Base-by-base conservation (phyloP, 1,139 yeast genomes). In the Saccharomyces hybrid region DNA sequence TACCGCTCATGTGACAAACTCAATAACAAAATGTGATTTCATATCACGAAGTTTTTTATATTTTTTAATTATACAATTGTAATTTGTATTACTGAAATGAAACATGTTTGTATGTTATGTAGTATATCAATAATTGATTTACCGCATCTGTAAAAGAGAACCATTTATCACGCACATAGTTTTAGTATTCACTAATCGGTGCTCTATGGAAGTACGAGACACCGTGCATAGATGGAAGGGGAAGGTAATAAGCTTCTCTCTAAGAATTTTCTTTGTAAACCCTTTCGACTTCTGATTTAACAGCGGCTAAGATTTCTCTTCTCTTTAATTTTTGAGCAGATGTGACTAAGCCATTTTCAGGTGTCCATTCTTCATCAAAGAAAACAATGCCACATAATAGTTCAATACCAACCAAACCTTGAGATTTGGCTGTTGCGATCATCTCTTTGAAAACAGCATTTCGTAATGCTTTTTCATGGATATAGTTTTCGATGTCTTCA, bases 261-360 rank as follows among this genome's bases (percentile, higher is more conserved):
- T 19, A 29, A 44, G 48, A 8, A 13, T 44, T 50, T 31, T 19
- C 38, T 51, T 23, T 34, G 63, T 85, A 85, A 51, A 86, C 75
- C 51, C 70, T 75, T 54, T 84, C 86, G 60, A 86, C 88, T 57
- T 76, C 75, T 25, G 75, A 76, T 68, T 82, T 70, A 7, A 51
- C 53, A 26, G 82, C 82, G 47, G 78, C 82, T 67, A 89, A 76
- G 70, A 95, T 95, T 78, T 87, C 88, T 79, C 82, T 88, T 78
- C 99, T 86, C 77, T 93, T 97, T 65, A 95, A 79, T 74, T 95
- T 95, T 75, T 93, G 98, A 29, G 99, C 99, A 58, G 95, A 83
- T 9, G 98, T 90, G 55, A 93, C 95, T 62, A 77, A 88, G 1
- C 97, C 98, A 68, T 85, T 88, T 73, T 89, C 95, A 50, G 99